Percentiles rank a stretch among this genome's conserved stretches.
Conservation (phyloP, 2,329 filamentous ascomycete species). For the Knufia petricola region DNA sequence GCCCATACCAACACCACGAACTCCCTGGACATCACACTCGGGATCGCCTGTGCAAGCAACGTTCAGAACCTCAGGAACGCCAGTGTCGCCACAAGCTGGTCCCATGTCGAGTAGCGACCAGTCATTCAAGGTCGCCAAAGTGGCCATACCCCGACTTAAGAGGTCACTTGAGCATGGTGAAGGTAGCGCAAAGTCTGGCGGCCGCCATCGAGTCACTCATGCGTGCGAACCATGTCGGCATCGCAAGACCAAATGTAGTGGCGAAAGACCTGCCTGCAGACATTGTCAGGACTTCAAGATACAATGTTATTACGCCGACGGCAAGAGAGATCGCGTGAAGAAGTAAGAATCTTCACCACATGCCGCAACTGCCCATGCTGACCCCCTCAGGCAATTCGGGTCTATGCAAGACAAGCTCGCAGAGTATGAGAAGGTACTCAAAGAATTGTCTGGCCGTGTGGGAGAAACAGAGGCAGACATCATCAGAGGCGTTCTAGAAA, state of each 20-base stretch:
- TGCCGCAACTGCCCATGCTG: background rate
- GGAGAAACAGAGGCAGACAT: constrained; percentile 27
- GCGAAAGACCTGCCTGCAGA: constrained; percentile 32
- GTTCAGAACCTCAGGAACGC: constrained; percentile 19
- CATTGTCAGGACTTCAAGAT: constrained; percentile 33
- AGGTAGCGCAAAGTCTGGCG: constrained; percentile 12
- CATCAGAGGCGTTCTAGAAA: constrained; percentile 31
- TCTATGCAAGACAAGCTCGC: constrained; percentile 31
- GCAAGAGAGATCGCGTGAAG: constrained; percentile 34
- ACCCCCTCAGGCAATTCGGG: constrained; percentile 29
- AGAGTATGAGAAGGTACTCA: constrained; percentile 33
- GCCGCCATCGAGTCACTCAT: constrained; percentile 24
- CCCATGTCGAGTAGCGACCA: constrained; percentile 10
- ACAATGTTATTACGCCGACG: constrained; percentile 33
- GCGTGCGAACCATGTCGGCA: constrained; percentile 35
- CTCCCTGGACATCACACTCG: background rate
- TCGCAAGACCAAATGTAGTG: constrained; percentile 37
- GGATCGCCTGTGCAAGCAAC: background rate
- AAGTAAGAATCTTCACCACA: constrained; percentile 27
- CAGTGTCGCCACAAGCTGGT: constrained; percentile 14
- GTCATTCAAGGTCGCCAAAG: constrained; percentile 17
- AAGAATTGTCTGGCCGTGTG: constrained; percentile 29
- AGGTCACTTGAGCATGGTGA: constrained; percentile 16
- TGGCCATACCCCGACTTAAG: constrained; percentile 27
- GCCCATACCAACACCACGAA: background rate